Evolutionary conservation across 495 filamentous ascomycete species (phyloP), one percentile per base, ranked within the genome.

Genomic region (Pseudevernia furfuracea): DNA sequence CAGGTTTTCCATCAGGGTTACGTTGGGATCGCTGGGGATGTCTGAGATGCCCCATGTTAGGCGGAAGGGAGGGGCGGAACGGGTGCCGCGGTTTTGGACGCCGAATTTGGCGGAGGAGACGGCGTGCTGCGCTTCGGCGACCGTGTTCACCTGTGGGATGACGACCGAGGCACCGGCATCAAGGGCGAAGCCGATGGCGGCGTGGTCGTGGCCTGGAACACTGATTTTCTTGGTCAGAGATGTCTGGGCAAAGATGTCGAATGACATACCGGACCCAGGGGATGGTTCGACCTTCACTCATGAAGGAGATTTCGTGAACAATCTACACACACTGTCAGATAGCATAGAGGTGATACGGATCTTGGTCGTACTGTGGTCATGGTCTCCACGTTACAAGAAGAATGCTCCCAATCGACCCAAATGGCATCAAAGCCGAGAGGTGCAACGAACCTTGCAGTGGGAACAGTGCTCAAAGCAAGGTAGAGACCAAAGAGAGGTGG

Each of bases 31-130:
- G 53, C 65, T 48, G 23, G 58, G 49, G 30, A 21, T 34, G 66
- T 77, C 78, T 4, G 71, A 71, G 39, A 80, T 10, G 38, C 76
- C 76, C 0, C 68, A 72, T 17, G 76, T 32, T 21, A 74, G 67
- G 12, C 78, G 74, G 58, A 73, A 74, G 12, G 78, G 78, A 28
- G 78, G 78, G 1, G 72, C 77, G 0, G 78, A 80, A 11, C 79
- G 76, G 0, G 68, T 76, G 32, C 79, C 78, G 23, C 71, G 72
- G 39, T 64, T 52, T 34, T 68, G 66, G 11, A 52, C 58, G 12
- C 73, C 73, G 65, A 74, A 81, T 67, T 80, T 81, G 60, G 96
- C 71, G 6, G 76, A 63, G n/a, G 75, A 72, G n/a, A 75, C 64
- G 25, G 77, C 71, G 67, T 80, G 75, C 55, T 73, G 66, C 5